phyloP scores from a whole-genome alignment of 1,139 yeast genomes.

The Saccharomyces pastorianus region DNA sequence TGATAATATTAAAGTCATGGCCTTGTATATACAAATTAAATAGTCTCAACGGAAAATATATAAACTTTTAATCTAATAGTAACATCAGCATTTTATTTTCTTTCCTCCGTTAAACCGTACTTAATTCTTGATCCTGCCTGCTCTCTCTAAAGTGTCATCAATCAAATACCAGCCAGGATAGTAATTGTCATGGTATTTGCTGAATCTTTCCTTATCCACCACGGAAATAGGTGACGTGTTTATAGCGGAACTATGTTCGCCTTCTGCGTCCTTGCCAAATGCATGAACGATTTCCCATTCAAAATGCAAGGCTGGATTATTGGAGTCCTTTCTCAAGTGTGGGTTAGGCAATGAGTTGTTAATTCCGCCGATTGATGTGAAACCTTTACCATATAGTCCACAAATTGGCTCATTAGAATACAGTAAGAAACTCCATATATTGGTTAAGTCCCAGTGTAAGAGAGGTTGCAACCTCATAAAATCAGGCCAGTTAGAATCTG shows the following conservation, averaged over 20 bases:
- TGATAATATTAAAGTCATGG: background rate
- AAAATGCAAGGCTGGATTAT: constrained; percentile 11
- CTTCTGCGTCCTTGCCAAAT: constrained; percentile 5
- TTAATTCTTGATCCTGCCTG: constrained; percentile 24
- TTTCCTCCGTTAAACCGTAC: background rate
- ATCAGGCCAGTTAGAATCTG: constrained; percentile 31
- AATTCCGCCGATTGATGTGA: constrained; percentile 30
- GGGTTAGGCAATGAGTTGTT: constrained; percentile 29
- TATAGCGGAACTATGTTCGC: background rate
- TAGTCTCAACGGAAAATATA: background rate
- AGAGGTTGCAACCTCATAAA: constrained; percentile 31
- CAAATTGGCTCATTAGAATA: constrained; percentile 31
- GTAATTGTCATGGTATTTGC: constrained; percentile 10
- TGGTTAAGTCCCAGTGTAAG: constrained; percentile 29
- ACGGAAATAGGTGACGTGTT: constrained; percentile 1
- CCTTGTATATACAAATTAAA: background rate
- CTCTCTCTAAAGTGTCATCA: constrained; percentile 28
- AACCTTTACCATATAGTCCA: constrained; percentile 28
- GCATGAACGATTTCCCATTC: constrained; percentile 24
- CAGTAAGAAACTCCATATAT: constrained; percentile 31
- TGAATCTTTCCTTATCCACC: constrained; percentile 1
- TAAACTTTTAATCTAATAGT: background rate
- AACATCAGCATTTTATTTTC: background rate
- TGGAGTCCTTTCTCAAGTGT: constrained; percentile 9
- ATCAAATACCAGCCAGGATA: constrained; percentile 32